Percentiles rank a stretch among this genome's conserved stretches.
Conservation (phyloP, 257 asterid species). For the Ophiorrhiza pumila region DNA sequence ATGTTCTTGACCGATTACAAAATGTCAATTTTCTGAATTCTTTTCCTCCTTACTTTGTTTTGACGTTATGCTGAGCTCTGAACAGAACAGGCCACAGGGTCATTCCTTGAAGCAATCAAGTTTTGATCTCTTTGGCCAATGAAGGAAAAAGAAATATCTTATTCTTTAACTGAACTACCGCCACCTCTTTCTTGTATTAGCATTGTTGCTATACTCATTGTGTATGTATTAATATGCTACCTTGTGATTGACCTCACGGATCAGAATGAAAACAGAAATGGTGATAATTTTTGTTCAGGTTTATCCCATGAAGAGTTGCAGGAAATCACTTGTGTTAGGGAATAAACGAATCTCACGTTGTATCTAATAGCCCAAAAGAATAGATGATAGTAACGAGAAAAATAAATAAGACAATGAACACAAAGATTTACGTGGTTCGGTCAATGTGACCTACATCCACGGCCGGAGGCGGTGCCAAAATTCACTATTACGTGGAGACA, state of each 20-base stretch:
- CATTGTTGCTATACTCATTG: constrained; percentile 36
- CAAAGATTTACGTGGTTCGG: no score
- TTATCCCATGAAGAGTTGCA: constrained; percentile 45
- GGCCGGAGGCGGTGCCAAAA: no score
- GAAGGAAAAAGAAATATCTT: constrained; percentile 16
- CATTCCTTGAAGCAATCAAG: neutral
- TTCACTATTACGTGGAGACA: no score
- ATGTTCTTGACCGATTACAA: neutral
- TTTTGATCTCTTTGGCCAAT: neutral
- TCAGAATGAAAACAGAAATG: constrained; percentile 12
- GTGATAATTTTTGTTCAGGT: constrained; percentile 20
- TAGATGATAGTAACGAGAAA: no score
- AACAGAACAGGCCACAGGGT: no score
- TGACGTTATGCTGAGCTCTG: neutral
- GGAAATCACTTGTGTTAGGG: constrained; percentile 37
- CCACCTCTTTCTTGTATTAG: constrained; percentile 46
- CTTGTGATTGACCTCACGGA: constrained; percentile 38
- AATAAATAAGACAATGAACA: no score
- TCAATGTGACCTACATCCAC: no score
- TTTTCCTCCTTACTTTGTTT: neutral
- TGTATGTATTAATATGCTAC: constrained; percentile 43
- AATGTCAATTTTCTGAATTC: neutral
- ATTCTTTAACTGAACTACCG: constrained; percentile 39
- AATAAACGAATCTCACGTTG: no score
- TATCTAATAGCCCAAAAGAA: no score